Percentiles rank a stretch among this genome's conserved stretches.
Evolutionary conservation across 1,284 basidiomycete genomes (phyloP).

Genomic region (Cryptococcus wingfieldii): DNA sequence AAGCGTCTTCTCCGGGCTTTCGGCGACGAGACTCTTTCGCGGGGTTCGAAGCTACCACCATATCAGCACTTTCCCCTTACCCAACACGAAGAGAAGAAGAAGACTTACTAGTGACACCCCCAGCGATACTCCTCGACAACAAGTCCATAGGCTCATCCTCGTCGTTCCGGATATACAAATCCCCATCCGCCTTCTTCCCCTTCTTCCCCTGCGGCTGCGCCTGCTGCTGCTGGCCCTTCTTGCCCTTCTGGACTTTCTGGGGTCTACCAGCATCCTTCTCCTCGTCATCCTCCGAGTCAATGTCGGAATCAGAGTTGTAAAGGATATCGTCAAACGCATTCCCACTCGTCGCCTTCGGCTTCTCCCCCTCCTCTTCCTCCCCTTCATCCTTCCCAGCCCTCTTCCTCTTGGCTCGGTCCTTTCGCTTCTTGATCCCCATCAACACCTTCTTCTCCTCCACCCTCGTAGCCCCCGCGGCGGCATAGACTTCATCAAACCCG

Average conservation of each 20-base stretch:
- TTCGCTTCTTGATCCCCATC: conserved; percentile 84
- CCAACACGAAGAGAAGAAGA: not conserved
- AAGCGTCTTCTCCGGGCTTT: conserved; percentile 80
- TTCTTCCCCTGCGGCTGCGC: conserved; percentile 9
- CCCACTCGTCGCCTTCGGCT: conserved; percentile 55
- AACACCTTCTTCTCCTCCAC: conserved; percentile 66
- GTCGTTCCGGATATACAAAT: conserved; percentile 69
- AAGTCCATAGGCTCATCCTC: conserved; percentile 96
- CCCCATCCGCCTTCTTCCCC: conserved; percentile 16
- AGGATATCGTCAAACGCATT: conserved; percentile 94
- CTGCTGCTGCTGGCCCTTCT: conserved; percentile 23
- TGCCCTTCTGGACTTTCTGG: conserved; percentile 13
- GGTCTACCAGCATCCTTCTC: conserved; percentile 38
- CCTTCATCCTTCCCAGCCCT: conserved; percentile 57
- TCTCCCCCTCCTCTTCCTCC: conserved; percentile 55
- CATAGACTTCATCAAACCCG: conserved; percentile 72
- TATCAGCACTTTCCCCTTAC: not conserved
- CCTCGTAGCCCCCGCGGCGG: conserved; percentile 58
- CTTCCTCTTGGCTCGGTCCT: conserved; percentile 81
- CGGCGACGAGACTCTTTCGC: conserved; percentile 54
- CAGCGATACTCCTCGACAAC: conserved; percentile 69
- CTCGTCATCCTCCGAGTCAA: conserved; percentile 68
- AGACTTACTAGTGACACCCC: conserved; percentile 67
- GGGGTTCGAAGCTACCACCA: conserved; percentile 53
- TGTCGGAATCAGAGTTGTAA: conserved; percentile 87